Conservation (phyloP, 2,329 filamentous ascomycete species). For the Thermoascus crustaceus region DNA sequence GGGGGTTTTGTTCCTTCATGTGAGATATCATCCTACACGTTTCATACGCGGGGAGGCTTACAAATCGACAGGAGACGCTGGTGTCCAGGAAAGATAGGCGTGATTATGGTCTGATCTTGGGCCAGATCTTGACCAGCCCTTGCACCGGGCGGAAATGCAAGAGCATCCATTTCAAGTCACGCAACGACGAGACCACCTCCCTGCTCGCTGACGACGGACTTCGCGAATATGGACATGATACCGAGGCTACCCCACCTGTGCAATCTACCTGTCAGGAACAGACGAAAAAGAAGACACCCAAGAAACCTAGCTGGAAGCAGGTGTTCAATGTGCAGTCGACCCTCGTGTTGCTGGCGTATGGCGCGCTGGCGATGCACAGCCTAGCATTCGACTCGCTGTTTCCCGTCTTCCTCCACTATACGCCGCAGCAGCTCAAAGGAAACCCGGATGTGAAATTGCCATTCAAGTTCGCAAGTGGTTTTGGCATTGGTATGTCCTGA, state of each 20-base stretch:
- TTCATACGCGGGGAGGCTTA: background rate
- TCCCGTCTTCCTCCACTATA: constrained; percentile 80
- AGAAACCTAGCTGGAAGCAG: constrained; percentile 45
- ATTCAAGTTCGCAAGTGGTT: constrained; percentile 75
- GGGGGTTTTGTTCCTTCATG: constrained; percentile 69
- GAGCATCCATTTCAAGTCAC: constrained; percentile 7
- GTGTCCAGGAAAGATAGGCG: constrained; percentile 57
- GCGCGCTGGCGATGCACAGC: constrained; percentile 70
- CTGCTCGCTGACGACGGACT: constrained; percentile 20
- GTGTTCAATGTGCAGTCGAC: constrained; percentile 68
- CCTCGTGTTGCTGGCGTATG: constrained; percentile 69
- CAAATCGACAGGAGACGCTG: constrained; percentile 59
- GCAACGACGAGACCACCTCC: constrained; percentile 23
- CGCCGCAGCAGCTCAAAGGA: constrained; percentile 45
- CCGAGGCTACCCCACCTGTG: constrained; percentile 3
- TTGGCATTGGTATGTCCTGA: constrained; percentile 55
- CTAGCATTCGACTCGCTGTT: constrained; percentile 82
- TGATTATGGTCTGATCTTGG: constrained; percentile 71
- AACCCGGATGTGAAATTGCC: constrained; percentile 56
- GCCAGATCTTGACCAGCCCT: constrained; percentile 52
- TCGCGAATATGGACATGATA: background rate
- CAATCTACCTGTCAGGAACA: constrained; percentile 1
- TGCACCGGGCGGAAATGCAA: constrained; percentile 22
- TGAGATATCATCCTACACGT: constrained; percentile 21
- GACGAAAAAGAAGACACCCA: constrained; percentile 7